These are phyloP conservation scores for Cyclotella cryptica DNA, from an alignment of 108 stramenopile genomes.

Conservation along the genomic window DNA sequence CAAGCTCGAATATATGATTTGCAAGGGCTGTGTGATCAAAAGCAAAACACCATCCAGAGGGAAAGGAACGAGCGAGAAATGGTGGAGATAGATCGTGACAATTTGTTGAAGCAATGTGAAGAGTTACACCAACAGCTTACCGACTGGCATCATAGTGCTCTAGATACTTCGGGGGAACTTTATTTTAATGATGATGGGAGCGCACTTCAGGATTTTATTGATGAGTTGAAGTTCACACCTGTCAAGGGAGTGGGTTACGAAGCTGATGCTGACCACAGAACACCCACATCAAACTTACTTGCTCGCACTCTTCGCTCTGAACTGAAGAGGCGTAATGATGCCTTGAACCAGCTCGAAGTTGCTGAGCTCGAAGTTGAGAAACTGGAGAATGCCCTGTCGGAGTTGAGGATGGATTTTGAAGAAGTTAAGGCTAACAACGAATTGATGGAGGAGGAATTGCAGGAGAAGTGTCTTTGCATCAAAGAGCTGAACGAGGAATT, in stretches of 20 bases:
- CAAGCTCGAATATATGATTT: slow-evolving; percentile 36
- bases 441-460: slow-evolving; percentile 51
- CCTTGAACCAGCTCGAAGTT: slow-evolving; percentile 18
- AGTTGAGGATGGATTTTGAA: slow-evolving; percentile 52
- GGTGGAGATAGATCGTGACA: slow-evolving; percentile 42
- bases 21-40: slow-evolving; percentile 28
- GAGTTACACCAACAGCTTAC: slow-evolving; percentile 30
- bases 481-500: slow-evolving; percentile 35
- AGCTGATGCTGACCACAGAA: background rate
- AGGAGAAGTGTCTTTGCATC: slow-evolving; percentile 32
- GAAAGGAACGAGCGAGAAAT: slow-evolving; percentile 41
- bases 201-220: slow-evolving; percentile 15
- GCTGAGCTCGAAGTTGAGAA: slow-evolving; percentile 19
- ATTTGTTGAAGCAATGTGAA: slow-evolving; percentile 33
- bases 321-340: slow-evolving; percentile 32
- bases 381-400: slow-evolving; percentile 38
- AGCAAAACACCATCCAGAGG: slow-evolving; percentile 24
- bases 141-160: slow-evolving; percentile 25
- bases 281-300: slow-evolving; percentile 41
- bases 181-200: slow-evolving; percentile 31
- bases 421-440: slow-evolving; percentile 53
- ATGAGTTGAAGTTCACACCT: slow-evolving; percentile 36
- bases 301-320: slow-evolving; percentile 44
- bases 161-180: slow-evolving; percentile 10
- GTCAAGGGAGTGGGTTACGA: slow-evolving; percentile 9